A percentile compares a stretch with the other conserved stretches of the same genome.
These are phyloP conservation scores for Yamadazyma akitaensis DNA, from an alignment of 805 yeast genomes.

Conservation along the genomic window DNA sequence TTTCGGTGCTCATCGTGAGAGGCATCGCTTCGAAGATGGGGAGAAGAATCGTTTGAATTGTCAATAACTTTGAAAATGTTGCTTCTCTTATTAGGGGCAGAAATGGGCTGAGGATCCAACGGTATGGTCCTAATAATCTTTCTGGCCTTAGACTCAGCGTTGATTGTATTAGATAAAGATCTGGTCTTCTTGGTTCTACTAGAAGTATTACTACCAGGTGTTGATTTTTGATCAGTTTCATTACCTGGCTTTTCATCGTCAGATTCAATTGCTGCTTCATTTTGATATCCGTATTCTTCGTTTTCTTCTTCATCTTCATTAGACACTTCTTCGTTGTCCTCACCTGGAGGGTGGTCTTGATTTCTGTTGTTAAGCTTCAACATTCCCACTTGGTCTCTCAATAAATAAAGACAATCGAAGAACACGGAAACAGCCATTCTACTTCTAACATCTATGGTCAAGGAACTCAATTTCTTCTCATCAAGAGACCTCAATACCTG, in stretches of 20 bases:
- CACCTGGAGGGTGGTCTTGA: slow-evolving; percentile 23
- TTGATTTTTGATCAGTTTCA: slow-evolving; percentile 26
- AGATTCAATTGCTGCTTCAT: slow-evolving; percentile 21
- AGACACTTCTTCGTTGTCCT: slow-evolving; percentile 26
- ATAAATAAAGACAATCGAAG: slow-evolving; percentile 82
- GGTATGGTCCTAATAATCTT: slow-evolving; percentile 76
- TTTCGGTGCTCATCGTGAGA: background rate
- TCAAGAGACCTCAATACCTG: slow-evolving; percentile 69
- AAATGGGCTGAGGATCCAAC: slow-evolving; percentile 76
- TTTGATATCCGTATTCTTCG: slow-evolving; percentile 20
- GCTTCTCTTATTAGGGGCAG: slow-evolving; percentile 33
- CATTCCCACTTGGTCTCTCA: slow-evolving; percentile 88
- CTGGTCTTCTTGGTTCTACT: slow-evolving; percentile 40
- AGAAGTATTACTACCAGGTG: slow-evolving; percentile 37
- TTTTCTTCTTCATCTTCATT: slow-evolving; percentile 25
- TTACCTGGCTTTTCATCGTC: slow-evolving; percentile 18
- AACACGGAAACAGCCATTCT: slow-evolving; percentile 92
- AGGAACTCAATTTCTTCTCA: slow-evolving; percentile 42
- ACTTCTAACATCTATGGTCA: slow-evolving; percentile 61
- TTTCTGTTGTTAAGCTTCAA: slow-evolving; percentile 48
- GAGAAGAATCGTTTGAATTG: slow-evolving; percentile 31
- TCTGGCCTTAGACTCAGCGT: slow-evolving; percentile 72
- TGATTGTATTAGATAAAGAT: slow-evolving; percentile 50
- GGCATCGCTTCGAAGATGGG: slow-evolving; percentile 14
- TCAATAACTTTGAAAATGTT: slow-evolving; percentile 38